Base-by-base conservation (phyloP, 116 monocot genomes). In the Iris pallida region DNA sequence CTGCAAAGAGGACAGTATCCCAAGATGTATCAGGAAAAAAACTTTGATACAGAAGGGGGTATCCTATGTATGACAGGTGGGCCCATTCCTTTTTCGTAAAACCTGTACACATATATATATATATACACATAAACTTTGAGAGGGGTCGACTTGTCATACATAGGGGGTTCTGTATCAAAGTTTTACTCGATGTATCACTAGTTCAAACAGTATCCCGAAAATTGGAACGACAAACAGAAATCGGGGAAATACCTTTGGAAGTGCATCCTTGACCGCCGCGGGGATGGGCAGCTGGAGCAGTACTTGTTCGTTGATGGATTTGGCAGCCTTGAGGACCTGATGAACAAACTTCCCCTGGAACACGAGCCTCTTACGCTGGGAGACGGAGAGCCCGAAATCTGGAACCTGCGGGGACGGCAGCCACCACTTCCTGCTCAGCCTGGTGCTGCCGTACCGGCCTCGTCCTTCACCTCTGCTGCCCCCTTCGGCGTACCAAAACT, bases 281-380 rank as follows among this genome's bases (percentile, higher is more conserved):
- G 86, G 99, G n/a, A 93, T 66, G 12, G 80, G 84, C 70, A 99
- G 93, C 61, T 99, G 90, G 9, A 81, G 77, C 18, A 99, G 45
- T 45, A 90, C 75, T 63, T 93, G 81, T 68, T 93, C 99, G 64
- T 99, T 93, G 63, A 99, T 99, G 45, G 90, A 86, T 79, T 82
- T 99, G 8, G 88, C 86, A 49, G 99, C 99, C 62, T 93, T 99
- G 47, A 99, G 82, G 14, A 99, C 79, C 67, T 93, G 93, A 76
- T 88, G 80, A 13, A 90, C 88, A 52, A 82, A 49, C 55, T 86
- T 93, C 4, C 80, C 94, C 41, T 88, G 93, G 47, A 90, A 86
- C 7, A 77, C 82, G 61, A 99, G 73, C 64, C 73, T 86, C 77
- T 84, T 93, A 10, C 99, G 77, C 45, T 84, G 76, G 54, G 68